phyloP scores from a whole-genome alignment of 345 rosid genomes.

The Boechera divaricarpa region DNA sequence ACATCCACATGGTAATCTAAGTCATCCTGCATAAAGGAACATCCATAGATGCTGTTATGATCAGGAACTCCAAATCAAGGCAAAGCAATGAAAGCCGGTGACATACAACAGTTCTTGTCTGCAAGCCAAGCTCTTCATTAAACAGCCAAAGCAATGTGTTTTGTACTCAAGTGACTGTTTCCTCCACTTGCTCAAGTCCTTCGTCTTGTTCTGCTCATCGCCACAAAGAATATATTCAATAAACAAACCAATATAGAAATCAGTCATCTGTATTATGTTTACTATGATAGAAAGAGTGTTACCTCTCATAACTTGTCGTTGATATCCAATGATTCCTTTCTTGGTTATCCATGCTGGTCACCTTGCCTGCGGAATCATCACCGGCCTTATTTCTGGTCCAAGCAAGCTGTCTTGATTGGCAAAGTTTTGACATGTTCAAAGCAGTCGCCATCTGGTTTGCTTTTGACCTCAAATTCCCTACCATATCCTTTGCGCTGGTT shows the following conservation, averaged over 20 bases:
- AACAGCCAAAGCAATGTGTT: constrained; percentile 89
- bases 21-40: constrained; percentile 67
- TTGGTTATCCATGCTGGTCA: constrained; percentile 75
- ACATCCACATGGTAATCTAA: constrained; percentile 91
- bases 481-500: constrained; percentile 92
- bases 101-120: constrained; percentile 85
- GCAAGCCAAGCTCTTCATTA: constrained; percentile 86
- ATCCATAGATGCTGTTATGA: constrained; percentile 14
- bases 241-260: constrained; percentile 2
- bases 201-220: constrained; percentile 99
- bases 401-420: constrained; percentile 84
- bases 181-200: constrained; percentile 93
- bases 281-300: constrained; percentile 34
- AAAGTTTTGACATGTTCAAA: constrained; percentile 83
- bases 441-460: constrained; percentile 81
- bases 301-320: constrained; percentile 93
- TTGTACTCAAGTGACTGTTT: constrained; percentile 82
- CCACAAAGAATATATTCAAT: neutral
- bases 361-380: constrained; percentile 64
- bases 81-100: constrained; percentile 12
- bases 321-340: constrained; percentile 89
- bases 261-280: neutral
- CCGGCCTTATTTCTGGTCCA: constrained; percentile 78
- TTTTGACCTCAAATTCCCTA: constrained; percentile 71
- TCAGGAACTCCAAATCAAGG: constrained; percentile 18